These are phyloP conservation scores for Flaveria bidentis DNA, from an alignment of 129 eudicot species.

Conservation along the genomic window DNA sequence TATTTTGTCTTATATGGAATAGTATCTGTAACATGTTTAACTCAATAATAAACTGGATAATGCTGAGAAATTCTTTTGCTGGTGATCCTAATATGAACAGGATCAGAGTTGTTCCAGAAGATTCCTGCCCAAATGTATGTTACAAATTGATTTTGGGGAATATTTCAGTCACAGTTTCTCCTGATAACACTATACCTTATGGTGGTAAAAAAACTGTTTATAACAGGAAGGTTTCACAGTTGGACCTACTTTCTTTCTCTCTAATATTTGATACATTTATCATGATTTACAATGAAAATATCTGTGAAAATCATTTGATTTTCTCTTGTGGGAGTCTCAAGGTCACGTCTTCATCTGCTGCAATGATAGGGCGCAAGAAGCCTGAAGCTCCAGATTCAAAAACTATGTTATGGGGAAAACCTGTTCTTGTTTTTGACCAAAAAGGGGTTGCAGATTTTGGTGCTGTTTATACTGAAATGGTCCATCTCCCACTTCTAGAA, in stretches of 20 bases:
- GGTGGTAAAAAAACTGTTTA: slow-evolving; percentile 28
- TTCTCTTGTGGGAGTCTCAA: slow-evolving; percentile 62
- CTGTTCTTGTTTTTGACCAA: slow-evolving; percentile 40
- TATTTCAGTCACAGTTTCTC: slow-evolving; percentile 46
- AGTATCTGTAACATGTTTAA: slow-evolving; percentile 36
- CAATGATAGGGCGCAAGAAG: slow-evolving; percentile 38
- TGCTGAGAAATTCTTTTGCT: slow-evolving; percentile 22
- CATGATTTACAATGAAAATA: slow-evolving; percentile 40
- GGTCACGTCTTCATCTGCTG: slow-evolving; percentile 45
- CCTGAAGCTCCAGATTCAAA: slow-evolving; percentile 36
- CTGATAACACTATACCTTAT: slow-evolving; percentile 39
- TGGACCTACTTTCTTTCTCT: slow-evolving; percentile 50
- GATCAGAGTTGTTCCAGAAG: slow-evolving; percentile 19
- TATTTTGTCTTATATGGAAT: slow-evolving; percentile 44
- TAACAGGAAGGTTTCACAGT: slow-evolving; percentile 32
- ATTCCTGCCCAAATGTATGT: slow-evolving; percentile 35
- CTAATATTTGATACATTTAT: slow-evolving; percentile 44
- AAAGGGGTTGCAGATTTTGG: slow-evolving; percentile 23
- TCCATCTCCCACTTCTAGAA: slow-evolving; percentile 39
- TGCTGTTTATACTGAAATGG: slow-evolving; percentile 28
- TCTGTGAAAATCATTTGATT: slow-evolving; percentile 48
- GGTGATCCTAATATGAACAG: slow-evolving; percentile 22
- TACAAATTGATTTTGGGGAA: slow-evolving; percentile 51
- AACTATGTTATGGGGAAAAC: slow-evolving; percentile 56
- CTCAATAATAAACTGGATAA: slow-evolving; percentile 28